Evolutionary conservation across 2,329 filamentous ascomycete genomes (phyloP), one percentile per base, ranked within the genome.

Genomic region (Colletotrichum truncatum): DNA sequence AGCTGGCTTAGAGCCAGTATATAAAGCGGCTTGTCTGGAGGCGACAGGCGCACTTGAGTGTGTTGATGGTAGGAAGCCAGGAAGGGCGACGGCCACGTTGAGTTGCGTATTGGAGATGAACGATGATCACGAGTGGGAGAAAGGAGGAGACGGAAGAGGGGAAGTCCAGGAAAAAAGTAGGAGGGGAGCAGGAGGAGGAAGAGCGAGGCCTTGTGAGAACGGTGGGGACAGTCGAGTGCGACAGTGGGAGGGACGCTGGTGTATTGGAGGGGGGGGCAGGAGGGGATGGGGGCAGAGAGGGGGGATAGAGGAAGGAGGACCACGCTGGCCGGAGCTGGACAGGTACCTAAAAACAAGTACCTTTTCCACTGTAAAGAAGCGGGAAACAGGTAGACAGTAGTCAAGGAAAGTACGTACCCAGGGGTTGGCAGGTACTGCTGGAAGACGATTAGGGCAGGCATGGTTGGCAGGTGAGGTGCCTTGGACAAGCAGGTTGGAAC

Each of bases 61-160:
- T 45, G 30, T 45, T 64, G 74, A 72, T 70, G 74, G 71, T 78
- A 72, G 72, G 76, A 73, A 76, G 75, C 71, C 66, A 71, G 34
- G 53, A 62, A 68, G 67, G 71, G 41, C 48, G 62, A 64, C 12
- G 16, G 32, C 26, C 58, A 43, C 55, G 61, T 64, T 60, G 43
- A 16, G 45, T 53, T 57, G 53, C 32, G 62, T 75, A 74, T 77
- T 70, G 70, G 60, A 67, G 74, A 75, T 74, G 73, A 73, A 72
- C 67, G 64, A 60, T 59, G 70, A 74, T 71, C 63, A 39, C 63
- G 36, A 66, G 48, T 53, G 18, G 26, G 38, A 64, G n/a, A 34
- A 41, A 54, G 45, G 45, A 66, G 56, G 43, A 67, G 45, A 49
- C 46, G 30, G 62, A 66, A 32, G 62, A 61, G 61, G 61, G 61